Conservation (phyloP, 2,329 filamentous ascomycete species). For the Cercospora sp. region DNA sequence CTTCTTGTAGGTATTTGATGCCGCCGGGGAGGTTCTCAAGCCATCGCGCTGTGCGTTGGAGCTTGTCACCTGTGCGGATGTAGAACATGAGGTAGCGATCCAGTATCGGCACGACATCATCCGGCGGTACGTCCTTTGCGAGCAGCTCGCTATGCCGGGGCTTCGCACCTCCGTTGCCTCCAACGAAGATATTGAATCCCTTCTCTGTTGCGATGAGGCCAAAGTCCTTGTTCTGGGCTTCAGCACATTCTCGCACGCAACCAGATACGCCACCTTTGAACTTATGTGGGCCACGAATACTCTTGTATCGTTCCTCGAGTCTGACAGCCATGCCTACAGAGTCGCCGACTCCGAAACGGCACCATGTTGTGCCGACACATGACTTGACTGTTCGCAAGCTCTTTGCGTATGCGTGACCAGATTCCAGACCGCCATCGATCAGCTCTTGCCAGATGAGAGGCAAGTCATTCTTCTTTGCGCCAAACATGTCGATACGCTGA, state of each 20-base stretch:
- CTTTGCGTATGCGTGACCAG: slow-evolving; percentile 88
- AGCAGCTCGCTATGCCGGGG: slow-evolving; percentile 80
- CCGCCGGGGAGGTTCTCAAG: slow-evolving; percentile 81
- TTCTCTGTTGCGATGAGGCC: slow-evolving; percentile 90
- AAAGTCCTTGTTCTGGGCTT: slow-evolving; percentile 92
- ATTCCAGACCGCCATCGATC: slow-evolving; percentile 83
- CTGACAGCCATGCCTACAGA: slow-evolving; percentile 88
- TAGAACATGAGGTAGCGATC: slow-evolving; percentile 93
- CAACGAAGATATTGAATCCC: slow-evolving; percentile 90
- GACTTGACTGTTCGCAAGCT: slow-evolving; percentile 86
- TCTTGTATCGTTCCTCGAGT: slow-evolving; percentile 88
- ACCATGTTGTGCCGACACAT: slow-evolving; percentile 90
- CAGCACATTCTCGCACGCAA: slow-evolving; percentile 89
- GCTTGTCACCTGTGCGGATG: slow-evolving; percentile 85
- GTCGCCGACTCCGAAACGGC: slow-evolving; percentile 83
- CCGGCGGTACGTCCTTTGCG: slow-evolving; percentile 80
- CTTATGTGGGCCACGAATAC: slow-evolving; percentile 84
- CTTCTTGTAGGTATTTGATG: slow-evolving; percentile 77
- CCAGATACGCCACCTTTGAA: slow-evolving; percentile 82
- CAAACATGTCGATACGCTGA: slow-evolving; percentile 91
- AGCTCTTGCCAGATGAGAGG: slow-evolving; percentile 78
- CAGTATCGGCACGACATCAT: slow-evolving; percentile 78
- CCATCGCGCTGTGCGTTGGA: slow-evolving; percentile 87
- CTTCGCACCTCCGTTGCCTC: slow-evolving; percentile 84
- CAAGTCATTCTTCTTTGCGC: slow-evolving; percentile 83